Base-by-base conservation (phyloP, 2,329 filamentous ascomycete species). In the Diaporthe helianthi region DNA sequence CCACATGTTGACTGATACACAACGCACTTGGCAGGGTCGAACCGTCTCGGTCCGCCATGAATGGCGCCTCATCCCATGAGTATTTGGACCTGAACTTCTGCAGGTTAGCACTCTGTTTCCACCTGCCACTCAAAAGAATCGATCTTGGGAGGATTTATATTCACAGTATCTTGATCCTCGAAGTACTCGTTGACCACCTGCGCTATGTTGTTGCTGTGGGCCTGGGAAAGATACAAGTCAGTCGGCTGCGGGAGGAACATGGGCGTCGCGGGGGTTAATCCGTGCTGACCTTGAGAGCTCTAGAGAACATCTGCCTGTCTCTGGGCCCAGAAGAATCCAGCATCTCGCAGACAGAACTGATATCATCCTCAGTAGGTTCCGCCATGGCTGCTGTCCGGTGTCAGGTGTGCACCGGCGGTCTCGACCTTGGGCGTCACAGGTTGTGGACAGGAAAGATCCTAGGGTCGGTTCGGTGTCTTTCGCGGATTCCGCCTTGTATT, bases 121-220 rank as follows among this genome's bases (percentile, higher is more conserved):
- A 6, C 13, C 46, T 64, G 9, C 38, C 6, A n/a, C 5, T 38
- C 44, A 17, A 2, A 29, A 29, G 41, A 7, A 8, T 47, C 29
- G 41, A 4, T 36, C 8, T 6, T n/a, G 4, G 3, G 26, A n/a
- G 26, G 51, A 4, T 1, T 7, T 26, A 19, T 24, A 12, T 26
- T 17, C 76, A 83, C 82, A 77, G 83, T 83, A 17, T 78, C 76
- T 3, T 82, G 72, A 60, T 84, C 79, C 71, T 89, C 85, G 64
- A 84, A 86, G 73, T 80, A 89, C 65, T 88, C 84, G 68, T 81
- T 81, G 1, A 86, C 76, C 2, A 89, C 87, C 26, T 80, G 77
- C 53, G 85, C 80, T 41, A 84, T 73, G 72, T 85, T 82, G 53
- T 83, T 80, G 44, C 80, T 81, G 71, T 87, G 83, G 44, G 76